Evolutionary conservation across 2,329 filamentous ascomycete species (phyloP).

Genomic region (Ampelomyces quisqualis): DNA sequence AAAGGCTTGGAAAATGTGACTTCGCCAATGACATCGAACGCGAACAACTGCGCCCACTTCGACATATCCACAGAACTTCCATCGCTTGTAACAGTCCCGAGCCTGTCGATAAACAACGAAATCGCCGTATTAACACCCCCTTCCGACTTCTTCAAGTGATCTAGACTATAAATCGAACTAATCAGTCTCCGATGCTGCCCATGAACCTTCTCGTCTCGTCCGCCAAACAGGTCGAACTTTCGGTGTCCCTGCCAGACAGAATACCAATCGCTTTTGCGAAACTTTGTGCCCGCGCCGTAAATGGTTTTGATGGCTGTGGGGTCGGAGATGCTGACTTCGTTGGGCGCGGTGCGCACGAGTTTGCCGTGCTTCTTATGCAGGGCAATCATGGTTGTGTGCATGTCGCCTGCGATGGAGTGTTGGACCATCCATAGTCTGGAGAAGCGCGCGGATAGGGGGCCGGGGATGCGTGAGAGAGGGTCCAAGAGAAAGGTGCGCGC

Average conservation of each 20-base stretch:
- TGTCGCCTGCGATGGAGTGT: constrained; percentile 1
- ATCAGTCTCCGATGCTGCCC: constrained; percentile 20
- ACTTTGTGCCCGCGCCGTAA: constrained; percentile 23
- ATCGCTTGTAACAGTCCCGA: constrained; percentile 31
- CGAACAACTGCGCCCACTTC: constrained; percentile 40
- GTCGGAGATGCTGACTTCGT: constrained; percentile 12
- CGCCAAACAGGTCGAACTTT: constrained; percentile 15
- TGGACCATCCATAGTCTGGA: constrained; percentile 2
- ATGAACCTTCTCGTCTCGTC: constrained; percentile 15
- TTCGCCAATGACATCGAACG: constrained; percentile 45
- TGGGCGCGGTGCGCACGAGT: constrained; percentile 13
- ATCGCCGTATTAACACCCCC: constrained; percentile 33
- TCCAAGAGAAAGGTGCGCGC: neutral
- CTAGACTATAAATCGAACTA: constrained; percentile 36
- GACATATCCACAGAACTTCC: constrained; percentile 20
- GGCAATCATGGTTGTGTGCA: constrained; percentile 8
- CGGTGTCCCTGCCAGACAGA: constrained; percentile 10
- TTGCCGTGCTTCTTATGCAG: constrained; percentile 13
- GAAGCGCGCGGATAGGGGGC: neutral
- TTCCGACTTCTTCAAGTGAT: constrained; percentile 43
- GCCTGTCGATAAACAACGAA: constrained; percentile 25
- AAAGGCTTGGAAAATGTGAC: constrained; percentile 21
- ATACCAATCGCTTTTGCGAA: constrained; percentile 24
- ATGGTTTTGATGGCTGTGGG: constrained; percentile 15
- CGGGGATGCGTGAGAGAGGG: neutral